phyloP scores from a whole-genome alignment of 441 rosid species.

The Kokia cookei region DNA sequence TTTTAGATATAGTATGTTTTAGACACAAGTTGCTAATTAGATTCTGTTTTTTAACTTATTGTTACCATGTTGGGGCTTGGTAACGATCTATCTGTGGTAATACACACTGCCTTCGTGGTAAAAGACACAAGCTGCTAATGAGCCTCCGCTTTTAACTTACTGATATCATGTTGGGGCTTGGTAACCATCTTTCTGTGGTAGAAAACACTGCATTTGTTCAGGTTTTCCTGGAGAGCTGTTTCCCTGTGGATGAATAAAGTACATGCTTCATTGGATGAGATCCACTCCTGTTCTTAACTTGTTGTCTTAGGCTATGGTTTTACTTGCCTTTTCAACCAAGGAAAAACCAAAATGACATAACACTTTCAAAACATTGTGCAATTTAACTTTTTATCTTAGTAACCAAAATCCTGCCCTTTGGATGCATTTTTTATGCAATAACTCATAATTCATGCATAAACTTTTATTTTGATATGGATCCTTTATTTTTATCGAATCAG shows the following conservation, averaged over 20 bases:
- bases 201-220: not conserved
- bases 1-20: not conserved
- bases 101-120: not conserved
- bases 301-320: not conserved
- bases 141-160: not conserved
- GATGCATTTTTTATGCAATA: not conserved
- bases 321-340: not conserved
- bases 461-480: not conserved
- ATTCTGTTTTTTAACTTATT: not conserved
- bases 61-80: not conserved
- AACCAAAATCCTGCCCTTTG: not conserved
- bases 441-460: not conserved
- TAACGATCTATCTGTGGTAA: not conserved
- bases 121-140: not conserved
- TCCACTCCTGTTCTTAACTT: not conserved
- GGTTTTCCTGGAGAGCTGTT: not conserved
- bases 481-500: not conserved
- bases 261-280: not conserved
- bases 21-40: not conserved
- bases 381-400: not conserved
- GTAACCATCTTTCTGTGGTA: not conserved
- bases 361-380: not conserved
- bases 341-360: not conserved
- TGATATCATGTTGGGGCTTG: not conserved
- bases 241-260: not conserved